These are phyloP conservation scores for Pyrenopolyporus hunteri DNA, from an alignment of 495 filamentous ascomycete genomes.

Conservation along the genomic window DNA sequence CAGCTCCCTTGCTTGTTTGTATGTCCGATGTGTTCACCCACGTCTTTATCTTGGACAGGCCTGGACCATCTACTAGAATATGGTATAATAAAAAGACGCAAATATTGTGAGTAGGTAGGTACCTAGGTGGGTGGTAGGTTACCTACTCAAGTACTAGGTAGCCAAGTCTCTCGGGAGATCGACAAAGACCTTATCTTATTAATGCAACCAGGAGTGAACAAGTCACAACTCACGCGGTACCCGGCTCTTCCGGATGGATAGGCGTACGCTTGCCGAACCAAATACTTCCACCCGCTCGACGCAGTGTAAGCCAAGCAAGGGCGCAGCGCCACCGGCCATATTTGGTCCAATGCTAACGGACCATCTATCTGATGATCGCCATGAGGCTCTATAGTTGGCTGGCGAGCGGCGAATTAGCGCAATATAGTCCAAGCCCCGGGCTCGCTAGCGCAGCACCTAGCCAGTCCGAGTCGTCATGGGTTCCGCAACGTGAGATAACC, in stretches of 20 bases:
- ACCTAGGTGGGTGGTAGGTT: too few species aligned
- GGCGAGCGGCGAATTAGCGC: slow-evolving; percentile 1
- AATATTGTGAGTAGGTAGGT: too few species aligned
- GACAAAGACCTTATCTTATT: too few species aligned
- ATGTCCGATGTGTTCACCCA: slow-evolving; percentile 6
- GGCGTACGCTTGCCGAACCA: not conserved
- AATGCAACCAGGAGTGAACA: not conserved
- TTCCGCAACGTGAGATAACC: slow-evolving; percentile 13
- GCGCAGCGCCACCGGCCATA: slow-evolving; percentile 14
- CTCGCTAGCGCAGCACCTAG: slow-evolving; percentile 13
- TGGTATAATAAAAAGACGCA: too few species aligned
- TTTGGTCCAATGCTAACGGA: slow-evolving; percentile 15
- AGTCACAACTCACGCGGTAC: slow-evolving; percentile 1
- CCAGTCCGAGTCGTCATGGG: slow-evolving; percentile 19
- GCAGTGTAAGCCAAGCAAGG: slow-evolving; percentile 12
- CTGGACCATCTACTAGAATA: not conserved
- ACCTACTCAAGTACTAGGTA: too few species aligned
- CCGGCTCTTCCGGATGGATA: slow-evolving; percentile 18
- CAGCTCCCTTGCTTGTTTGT: slow-evolving; percentile 14
- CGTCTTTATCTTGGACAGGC: not conserved
- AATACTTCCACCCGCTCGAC: not conserved
- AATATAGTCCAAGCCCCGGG: not conserved
- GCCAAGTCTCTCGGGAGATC: slow-evolving; percentile 31
- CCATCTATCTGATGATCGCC: slow-evolving; percentile 6
- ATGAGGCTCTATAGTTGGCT: slow-evolving; percentile 13